A percentile compares a stretch with the other conserved stretches of the same genome.
phyloP scores from a whole-genome alignment of 768 basidiomycete species.

The Termitomyces sp. region DNA sequence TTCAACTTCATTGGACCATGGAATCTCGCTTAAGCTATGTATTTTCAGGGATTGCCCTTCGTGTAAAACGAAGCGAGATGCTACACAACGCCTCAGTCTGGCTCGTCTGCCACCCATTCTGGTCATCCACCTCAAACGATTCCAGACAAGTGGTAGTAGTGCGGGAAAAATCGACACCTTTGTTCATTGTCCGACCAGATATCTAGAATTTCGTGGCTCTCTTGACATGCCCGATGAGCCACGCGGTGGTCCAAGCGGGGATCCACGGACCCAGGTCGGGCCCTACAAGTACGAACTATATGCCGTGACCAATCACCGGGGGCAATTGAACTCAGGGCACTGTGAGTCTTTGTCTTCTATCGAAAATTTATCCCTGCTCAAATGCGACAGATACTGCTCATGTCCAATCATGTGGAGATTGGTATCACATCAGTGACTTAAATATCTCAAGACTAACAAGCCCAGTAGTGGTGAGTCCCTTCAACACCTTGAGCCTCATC shows the following conservation, averaged over 20 bases:
- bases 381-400: conserved; percentile 77
- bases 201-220: conserved; percentile 39
- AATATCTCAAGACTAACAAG: neutral
- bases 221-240: conserved; percentile 71
- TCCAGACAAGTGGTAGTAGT: conserved; percentile 86
- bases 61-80: conserved; percentile 85
- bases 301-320: conserved; percentile 94
- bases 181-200: conserved; percentile 80
- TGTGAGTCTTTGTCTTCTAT: conserved; percentile 50
- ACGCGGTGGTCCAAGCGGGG: conserved; percentile 39
- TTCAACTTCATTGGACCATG: neutral
- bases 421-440: conserved; percentile 33
- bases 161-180: conserved; percentile 96
- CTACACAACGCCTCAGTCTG: conserved; percentile 82
- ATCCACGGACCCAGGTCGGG: conserved; percentile 78
- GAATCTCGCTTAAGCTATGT: neutral
- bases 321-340: conserved; percentile 91
- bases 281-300: conserved; percentile 94
- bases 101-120: conserved; percentile 92
- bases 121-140: conserved; percentile 88
- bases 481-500: neutral
- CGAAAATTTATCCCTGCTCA: neutral
- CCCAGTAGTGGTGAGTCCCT: conserved; percentile 66
- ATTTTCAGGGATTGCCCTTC: conserved; percentile 82
- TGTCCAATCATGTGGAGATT: conserved; percentile 79